phyloP scores from a whole-genome alignment of 805 yeast species.

The Candida sonorensis region DNA sequence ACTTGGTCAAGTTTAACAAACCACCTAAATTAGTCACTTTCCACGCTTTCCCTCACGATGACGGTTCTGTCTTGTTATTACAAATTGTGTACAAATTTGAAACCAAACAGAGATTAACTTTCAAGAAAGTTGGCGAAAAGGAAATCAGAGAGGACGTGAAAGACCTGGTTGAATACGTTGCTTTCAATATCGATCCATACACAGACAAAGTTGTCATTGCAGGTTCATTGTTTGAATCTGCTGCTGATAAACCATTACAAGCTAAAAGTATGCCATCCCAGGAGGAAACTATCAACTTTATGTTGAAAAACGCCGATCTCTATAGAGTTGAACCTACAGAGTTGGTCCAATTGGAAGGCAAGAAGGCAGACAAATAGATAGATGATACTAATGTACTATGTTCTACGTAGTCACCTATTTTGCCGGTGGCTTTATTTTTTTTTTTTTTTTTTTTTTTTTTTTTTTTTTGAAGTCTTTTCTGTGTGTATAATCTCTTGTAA shows the following conservation, averaged over 20 bases:
- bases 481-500: too few relatives aligned
- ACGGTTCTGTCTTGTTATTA: constrained; percentile 28
- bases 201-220: constrained; percentile 51
- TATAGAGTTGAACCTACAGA: constrained; percentile 30
- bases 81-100: constrained; percentile 59
- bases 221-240: constrained; percentile 61
- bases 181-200: constrained; percentile 55
- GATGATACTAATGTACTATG: too few relatives aligned
- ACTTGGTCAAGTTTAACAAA: constrained; percentile 58
- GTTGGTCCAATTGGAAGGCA: constrained; percentile 3
- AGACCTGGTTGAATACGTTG: constrained; percentile 54
- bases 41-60: constrained; percentile 42
- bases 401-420: too few relatives aligned
- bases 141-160: constrained; percentile 40
- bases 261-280: constrained; percentile 23
- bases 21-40: constrained; percentile 70
- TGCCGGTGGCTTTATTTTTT: too few relatives aligned
- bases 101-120: constrained; percentile 52
- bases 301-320: constrained; percentile 30
- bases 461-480: too few relatives aligned
- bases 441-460: too few relatives aligned
- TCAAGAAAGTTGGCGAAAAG: constrained; percentile 35
- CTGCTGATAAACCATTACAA: constrained; percentile 30
- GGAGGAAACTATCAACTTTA: constrained; percentile 22
- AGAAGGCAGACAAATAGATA: too few relatives aligned